Base-by-base conservation (phyloP, 2,329 filamentous ascomycete genomes). In the Fusarium avenaceum region DNA sequence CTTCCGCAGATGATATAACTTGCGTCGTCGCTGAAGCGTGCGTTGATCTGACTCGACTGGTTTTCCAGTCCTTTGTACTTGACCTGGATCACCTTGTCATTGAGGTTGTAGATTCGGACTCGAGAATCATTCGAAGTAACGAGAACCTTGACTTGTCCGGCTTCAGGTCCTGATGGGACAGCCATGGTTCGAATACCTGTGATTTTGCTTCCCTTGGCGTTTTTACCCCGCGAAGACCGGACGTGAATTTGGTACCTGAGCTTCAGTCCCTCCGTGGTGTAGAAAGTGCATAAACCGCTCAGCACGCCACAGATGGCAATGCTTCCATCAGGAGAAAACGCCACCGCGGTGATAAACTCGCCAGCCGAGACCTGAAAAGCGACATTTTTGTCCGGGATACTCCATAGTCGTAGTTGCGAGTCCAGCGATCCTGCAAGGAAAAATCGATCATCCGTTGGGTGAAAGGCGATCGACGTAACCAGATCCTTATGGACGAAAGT, bases 171-270 rank as follows among this genome's bases (percentile, higher is more conserved):
- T 4, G 70, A 45, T 3, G 89, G 88, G 48, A 88, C 83, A 17
- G 82, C 79, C 67, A 90, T 89, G 0, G 93, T 91, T 74, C 95
- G 90, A 53, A 99, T 97, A 8, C 94, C 94, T 0, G 96, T 98
- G 71, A 99, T 97, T 77, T 99, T 99, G 81, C 94, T 97, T 7
- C 95, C 95, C 77, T 97, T 97, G 6, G 94, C 92, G 75, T 97
- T 98, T 76, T 94, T 94, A 4, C 96, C 95, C 61, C 94, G 87
- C 0, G 93, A 93, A 1, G 94, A 97, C 44, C 94, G 90, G n/a
- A 97, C 94, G 70, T 97, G 94, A 30, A 98, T 90, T 76, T 97
- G 94, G 2, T 91, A 91, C 69, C 92, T 87, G 53, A 90, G 88
- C 74, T 93, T 96, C 50, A 99, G 81, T 0, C 93, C 93, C 72